Base-by-base conservation (phyloP, 2,329 filamentous ascomycete genomes). In the Aspergillus aculeatinus region DNA sequence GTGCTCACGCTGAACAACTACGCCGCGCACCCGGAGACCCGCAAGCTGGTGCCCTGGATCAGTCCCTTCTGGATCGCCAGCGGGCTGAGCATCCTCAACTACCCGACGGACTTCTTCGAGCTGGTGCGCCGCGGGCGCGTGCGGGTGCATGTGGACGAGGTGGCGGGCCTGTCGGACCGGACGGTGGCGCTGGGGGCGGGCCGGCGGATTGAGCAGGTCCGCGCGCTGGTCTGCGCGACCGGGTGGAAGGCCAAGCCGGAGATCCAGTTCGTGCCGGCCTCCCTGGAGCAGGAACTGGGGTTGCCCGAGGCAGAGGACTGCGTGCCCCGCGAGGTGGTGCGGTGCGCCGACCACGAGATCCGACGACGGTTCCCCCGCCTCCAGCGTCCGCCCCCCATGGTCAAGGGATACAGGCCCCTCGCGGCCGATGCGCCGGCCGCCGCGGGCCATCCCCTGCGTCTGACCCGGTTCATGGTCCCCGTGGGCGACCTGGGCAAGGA, bases 11-110 rank as follows among this genome's bases (percentile, higher is more conserved):
- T 80, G 6, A 82, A 82, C 56, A 72, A 74, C 16, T 81, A 81
- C 66, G 75, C 82, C 60, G 68, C 72, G 12, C 75, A 80, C 51
- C 74, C 75, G 0, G 79, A 82, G 61, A 74, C 74, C 10, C 72
- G 70, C 42, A 81, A 82, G 59, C 68, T 83, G 51, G 77, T 78
- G 63, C 79, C 80, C 0, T 82, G 80, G 74, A 70, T 76, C 58
- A 72, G 69, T 29, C 72, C 74, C 1, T 80, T 82, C 66, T 88
- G 84, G 80, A 81, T 83, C 7, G 85, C 82, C 1, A 81, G 79
- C 11, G 80, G 79, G 0, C 76, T 88, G 33, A 83, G 83, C 51
- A 87, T 89, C 31, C 76, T 86, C 59, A 89, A 88, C 68, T 89
- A 85, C 65, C 78, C 80, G 0, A 80, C 77, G 3, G 77, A 84